phyloP scores from a whole-genome alignment of 2,329 filamentous ascomycete species.

The Arthroderma sp. region DNA sequence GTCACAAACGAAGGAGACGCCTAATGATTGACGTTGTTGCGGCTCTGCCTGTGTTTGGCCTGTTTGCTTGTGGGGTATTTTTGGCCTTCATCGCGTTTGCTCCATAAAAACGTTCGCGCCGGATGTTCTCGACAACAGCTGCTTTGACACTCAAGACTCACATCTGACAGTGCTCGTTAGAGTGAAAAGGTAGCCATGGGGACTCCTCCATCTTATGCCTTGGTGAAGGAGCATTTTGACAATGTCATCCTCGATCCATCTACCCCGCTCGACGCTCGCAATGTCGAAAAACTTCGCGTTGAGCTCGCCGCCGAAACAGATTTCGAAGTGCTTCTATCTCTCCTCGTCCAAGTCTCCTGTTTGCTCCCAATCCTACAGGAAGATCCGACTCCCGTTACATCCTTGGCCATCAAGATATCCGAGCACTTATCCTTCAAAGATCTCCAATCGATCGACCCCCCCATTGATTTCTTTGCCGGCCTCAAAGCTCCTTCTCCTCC shows the following conservation, averaged over 20 bases:
- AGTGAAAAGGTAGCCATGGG: slow-evolving; percentile 15
- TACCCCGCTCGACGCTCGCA: slow-evolving; percentile 32
- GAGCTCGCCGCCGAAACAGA: slow-evolving; percentile 27
- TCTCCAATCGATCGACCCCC: slow-evolving; percentile 34
- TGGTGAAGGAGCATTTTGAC: slow-evolving; percentile 30
- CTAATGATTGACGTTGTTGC: not conserved
- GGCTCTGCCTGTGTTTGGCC: slow-evolving; percentile 4
- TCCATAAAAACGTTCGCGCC: not conserved
- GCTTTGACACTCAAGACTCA: too few relatives aligned
- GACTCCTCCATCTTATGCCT: slow-evolving; percentile 22
- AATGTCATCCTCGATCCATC: slow-evolving; percentile 32
- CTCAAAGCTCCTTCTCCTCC: slow-evolving; percentile 38
- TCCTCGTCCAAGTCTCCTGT: slow-evolving; percentile 35
- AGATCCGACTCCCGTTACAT: slow-evolving; percentile 43
- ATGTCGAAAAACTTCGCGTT: slow-evolving; percentile 39
- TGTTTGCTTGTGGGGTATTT: slow-evolving; percentile 11
- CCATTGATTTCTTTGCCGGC: slow-evolving; percentile 42
- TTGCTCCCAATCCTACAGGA: slow-evolving; percentile 42
- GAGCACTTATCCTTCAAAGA: slow-evolving; percentile 38
- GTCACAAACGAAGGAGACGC: not conserved
- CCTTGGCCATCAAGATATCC: slow-evolving; percentile 39
- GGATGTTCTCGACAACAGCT: too few relatives aligned
- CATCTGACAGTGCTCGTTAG: too few relatives aligned
- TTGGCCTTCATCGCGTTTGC: slow-evolving; percentile 4
- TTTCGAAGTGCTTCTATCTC: slow-evolving; percentile 23